phyloP scores from a whole-genome alignment of 2,329 filamentous ascomycete species.

The Colletotrichum higginsianum region DNA sequence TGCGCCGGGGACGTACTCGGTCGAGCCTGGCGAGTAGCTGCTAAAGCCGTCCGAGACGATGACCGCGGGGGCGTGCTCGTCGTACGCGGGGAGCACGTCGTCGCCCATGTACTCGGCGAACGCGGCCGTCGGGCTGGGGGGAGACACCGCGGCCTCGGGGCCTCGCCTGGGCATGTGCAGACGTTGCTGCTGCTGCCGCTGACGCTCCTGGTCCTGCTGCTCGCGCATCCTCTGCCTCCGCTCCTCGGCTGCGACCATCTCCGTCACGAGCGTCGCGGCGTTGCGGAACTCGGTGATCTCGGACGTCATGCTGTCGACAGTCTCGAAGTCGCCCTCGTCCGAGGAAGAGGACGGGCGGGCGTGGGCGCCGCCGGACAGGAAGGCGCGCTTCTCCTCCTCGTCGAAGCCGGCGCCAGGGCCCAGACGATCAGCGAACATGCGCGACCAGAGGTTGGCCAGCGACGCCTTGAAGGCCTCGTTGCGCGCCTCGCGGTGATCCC shows the following conservation, averaged over 20 bases:
- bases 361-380: conserved; percentile 43
- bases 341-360: conserved; percentile 23
- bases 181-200: conserved; percentile 49
- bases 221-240: conserved; percentile 43
- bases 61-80: conserved; percentile 50
- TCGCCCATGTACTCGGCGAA: conserved; percentile 50
- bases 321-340: conserved; percentile 30
- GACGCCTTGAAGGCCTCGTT: conserved; percentile 43
- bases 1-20: conserved; percentile 46
- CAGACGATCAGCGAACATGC: conserved; percentile 50
- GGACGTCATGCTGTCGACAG: conserved; percentile 59
- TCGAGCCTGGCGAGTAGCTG: conserved; percentile 54
- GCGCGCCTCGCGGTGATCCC: conserved; percentile 45
- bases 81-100: conserved; percentile 60
- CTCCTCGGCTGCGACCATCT: conserved; percentile 62
- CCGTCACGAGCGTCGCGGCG: conserved; percentile 61
- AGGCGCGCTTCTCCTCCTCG: conserved; percentile 57
- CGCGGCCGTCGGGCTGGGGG: conserved; percentile 49
- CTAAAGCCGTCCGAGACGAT: conserved; percentile 62
- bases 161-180: conserved; percentile 32
- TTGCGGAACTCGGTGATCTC: conserved; percentile 64
- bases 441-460: conserved; percentile 47
- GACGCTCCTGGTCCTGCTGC: conserved; percentile 49
- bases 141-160: conserved; percentile 1
- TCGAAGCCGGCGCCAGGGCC: conserved; percentile 46